Conservation (phyloP, 331 rosid genomes). For the Malus hybrid region DNA sequence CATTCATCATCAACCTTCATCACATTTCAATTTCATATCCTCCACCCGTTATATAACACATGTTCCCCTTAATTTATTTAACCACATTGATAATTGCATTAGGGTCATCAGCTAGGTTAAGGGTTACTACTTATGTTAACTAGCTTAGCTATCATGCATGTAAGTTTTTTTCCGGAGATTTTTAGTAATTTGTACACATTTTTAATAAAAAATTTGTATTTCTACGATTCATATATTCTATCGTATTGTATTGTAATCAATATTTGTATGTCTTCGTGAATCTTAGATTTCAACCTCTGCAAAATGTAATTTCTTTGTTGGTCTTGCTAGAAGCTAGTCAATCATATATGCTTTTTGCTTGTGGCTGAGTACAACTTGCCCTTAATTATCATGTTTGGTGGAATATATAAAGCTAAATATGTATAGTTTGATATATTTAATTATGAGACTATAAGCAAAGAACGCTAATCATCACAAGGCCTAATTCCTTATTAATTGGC, state of each 20-base stretch:
- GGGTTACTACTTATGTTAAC: not conserved
- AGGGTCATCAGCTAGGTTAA: not conserved
- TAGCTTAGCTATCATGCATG: not conserved
- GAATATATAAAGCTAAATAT: constrained; percentile 5
- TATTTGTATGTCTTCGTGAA: too few relatives aligned
- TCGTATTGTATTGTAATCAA: too few relatives aligned
- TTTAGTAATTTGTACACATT: not conserved
- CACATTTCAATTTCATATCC: not conserved
- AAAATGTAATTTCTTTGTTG: not conserved
- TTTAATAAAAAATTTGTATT: too few relatives aligned
- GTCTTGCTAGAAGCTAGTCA: not conserved
- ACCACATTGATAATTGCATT: not conserved
- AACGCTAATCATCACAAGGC: not conserved
- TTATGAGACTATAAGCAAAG: not conserved
- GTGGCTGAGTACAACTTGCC: not conserved
- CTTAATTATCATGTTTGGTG: not conserved
- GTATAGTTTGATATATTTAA: not conserved
- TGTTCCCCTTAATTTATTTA: not conserved
- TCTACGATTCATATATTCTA: too few relatives aligned
- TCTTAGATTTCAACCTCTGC: too few relatives aligned
- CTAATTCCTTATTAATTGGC: not conserved
- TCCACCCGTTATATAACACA: not conserved
- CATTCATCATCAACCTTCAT: not conserved
- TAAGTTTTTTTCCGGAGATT: too few relatives aligned
- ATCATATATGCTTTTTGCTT: constrained; percentile 3